Conservation (phyloP, 768 basidiomycete species). For the Astraeus odoratus region DNA sequence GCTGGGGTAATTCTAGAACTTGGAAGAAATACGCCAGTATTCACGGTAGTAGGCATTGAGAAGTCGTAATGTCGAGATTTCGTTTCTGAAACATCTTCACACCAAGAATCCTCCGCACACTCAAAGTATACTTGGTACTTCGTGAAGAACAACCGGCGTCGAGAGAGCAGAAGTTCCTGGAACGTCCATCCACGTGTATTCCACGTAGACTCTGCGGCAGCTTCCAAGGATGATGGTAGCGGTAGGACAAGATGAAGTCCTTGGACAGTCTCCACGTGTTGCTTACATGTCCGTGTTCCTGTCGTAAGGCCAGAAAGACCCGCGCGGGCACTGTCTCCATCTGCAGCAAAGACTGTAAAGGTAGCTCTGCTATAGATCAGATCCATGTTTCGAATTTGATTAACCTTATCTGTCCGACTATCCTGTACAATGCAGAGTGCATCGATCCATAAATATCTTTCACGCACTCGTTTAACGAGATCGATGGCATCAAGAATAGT, state of each 20-base stretch:
- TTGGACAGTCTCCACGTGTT: constrained; percentile 14
- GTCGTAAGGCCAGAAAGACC: constrained; percentile 9
- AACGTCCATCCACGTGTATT: constrained; percentile 11
- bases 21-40: background rate
- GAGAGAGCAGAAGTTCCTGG: constrained; percentile 14
- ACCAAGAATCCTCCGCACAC: constrained; percentile 1
- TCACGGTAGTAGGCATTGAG: background rate
- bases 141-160: constrained; percentile 14
- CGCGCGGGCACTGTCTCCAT: constrained; percentile 6
- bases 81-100: background rate
- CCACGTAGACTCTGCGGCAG: constrained; percentile 11
- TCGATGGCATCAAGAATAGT: constrained; percentile 18
- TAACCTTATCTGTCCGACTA: constrained; percentile 10
- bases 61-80: background rate
- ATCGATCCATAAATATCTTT: constrained; percentile 23
- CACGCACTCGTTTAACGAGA: constrained; percentile 9
- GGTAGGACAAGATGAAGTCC: constrained; percentile 18
- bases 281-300: constrained; percentile 8
- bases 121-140: constrained; percentile 15
- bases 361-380: constrained; percentile 12
- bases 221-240: constrained; percentile 8
- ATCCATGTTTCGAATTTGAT: constrained; percentile 15
- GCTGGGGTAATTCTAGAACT: no score
- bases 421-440: constrained; percentile 20
- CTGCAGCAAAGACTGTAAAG: constrained; percentile 16